These are phyloP conservation scores for Suaeda aralocaspica DNA, from an alignment of 148 eudicot genomes.

Conservation along the genomic window DNA sequence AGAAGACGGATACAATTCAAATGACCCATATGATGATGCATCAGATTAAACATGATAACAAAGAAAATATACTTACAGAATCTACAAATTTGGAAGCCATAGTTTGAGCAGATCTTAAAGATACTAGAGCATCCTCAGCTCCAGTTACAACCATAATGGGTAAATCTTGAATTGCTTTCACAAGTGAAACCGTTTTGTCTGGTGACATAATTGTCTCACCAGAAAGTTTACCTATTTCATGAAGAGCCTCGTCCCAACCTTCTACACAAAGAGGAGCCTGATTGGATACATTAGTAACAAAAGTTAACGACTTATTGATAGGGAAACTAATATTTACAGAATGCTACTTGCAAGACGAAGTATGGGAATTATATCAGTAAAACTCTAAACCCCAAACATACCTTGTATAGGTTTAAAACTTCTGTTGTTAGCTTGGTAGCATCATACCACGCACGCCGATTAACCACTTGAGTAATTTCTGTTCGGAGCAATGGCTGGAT, in stretches of 20 bases:
- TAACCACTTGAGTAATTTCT: slow-evolving; percentile 92
- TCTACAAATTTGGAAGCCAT: slow-evolving; percentile 86
- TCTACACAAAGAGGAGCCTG: slow-evolving; percentile 89
- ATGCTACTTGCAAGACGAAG: background rate
- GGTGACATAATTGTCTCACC: slow-evolving; percentile 74
- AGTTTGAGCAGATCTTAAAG: slow-evolving; percentile 70
- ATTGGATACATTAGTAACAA: slow-evolving; percentile 1
- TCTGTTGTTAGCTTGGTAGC: slow-evolving; percentile 87
- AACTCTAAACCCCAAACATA: slow-evolving; percentile 22
- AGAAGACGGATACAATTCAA: background rate
- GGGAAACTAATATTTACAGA: background rate
- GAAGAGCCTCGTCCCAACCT: slow-evolving; percentile 97
- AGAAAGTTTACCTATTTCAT: slow-evolving; percentile 86
- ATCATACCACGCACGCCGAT: slow-evolving; percentile 96
- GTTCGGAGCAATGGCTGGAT: slow-evolving; percentile 84
- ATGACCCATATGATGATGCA: slow-evolving; percentile 7
- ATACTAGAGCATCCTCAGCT: slow-evolving; percentile 85
- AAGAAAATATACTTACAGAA: slow-evolving; percentile 60
- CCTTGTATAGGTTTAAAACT: slow-evolving; percentile 85
- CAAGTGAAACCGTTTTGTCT: slow-evolving; percentile 50
- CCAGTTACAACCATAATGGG: slow-evolving; percentile 82
- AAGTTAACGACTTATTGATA: background rate
- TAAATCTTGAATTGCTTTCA: slow-evolving; percentile 60
- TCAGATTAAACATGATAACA: too few species aligned
- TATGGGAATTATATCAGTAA: background rate